phyloP scores from a whole-genome alignment of 73 alveolate species.

The Paramecium sonneborni region DNA sequence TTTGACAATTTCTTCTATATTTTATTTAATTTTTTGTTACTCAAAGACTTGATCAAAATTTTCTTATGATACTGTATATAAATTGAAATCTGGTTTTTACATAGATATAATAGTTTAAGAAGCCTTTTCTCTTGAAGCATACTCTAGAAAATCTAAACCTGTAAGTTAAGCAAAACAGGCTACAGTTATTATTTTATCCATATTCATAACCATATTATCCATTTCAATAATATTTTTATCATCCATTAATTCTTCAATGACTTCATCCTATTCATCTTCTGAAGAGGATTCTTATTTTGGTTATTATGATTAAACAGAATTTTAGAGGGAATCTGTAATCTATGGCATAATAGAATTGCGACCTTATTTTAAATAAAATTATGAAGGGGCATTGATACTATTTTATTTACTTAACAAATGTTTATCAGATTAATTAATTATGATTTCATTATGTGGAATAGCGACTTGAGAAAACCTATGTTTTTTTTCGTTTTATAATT shows the following conservation, averaged over 20 bases:
- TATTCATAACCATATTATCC: conserved; percentile 54
- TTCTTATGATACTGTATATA: neutral
- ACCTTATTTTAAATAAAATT: neutral
- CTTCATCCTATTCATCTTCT: conserved; percentile 1
- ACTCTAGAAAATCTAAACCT: neutral
- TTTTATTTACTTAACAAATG: neutral
- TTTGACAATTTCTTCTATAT: neutral
- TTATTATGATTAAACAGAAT: neutral
- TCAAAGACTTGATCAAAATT: neutral
- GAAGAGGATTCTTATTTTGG: neutral
- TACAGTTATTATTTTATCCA: conserved; percentile 32
- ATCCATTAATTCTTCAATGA: conserved; percentile 11
- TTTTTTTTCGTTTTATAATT: conserved; percentile 16
- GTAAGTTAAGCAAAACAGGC: neutral
- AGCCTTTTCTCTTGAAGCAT: neutral
- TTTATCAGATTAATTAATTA: neutral
- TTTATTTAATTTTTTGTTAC: neutral
- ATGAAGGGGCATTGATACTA: neutral
- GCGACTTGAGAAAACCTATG: neutral
- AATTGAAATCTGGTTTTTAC: neutral
- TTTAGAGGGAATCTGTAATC: neutral
- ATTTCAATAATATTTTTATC: conserved; percentile 47
- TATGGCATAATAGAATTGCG: neutral
- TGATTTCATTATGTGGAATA: neutral
- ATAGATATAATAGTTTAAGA: neutral